Conservation (phyloP, 495 filamentous ascomycete species). For the Penicillium dipodomyicola region DNA sequence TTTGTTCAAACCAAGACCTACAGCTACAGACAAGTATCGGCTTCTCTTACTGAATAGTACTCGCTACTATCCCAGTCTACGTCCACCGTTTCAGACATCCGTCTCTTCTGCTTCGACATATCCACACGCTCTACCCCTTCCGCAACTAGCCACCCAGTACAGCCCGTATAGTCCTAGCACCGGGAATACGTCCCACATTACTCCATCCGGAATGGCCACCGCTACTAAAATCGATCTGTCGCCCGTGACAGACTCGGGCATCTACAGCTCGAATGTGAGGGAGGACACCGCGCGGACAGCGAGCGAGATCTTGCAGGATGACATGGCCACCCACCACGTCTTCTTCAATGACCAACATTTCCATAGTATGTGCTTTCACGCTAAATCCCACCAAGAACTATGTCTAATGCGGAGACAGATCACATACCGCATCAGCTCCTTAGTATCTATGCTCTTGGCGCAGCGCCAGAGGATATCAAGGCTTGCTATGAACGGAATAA, state of each 20-base stretch:
- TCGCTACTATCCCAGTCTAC: neutral
- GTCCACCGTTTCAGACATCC: neutral
- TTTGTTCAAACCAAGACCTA: neutral
- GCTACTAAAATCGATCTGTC: conserved; percentile 59
- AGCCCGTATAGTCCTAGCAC: neutral
- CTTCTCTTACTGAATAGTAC: neutral
- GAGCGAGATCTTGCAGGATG: conserved; percentile 67
- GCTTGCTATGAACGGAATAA: conserved; percentile 58
- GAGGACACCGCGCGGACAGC: conserved; percentile 57
- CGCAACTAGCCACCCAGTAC: conserved; percentile 1
- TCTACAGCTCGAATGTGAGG: conserved; percentile 53
- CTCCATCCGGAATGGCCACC: conserved; percentile 54
- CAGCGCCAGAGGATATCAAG: conserved; percentile 53
- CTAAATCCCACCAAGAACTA: neutral
- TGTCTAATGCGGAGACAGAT: conserved; percentile 28
- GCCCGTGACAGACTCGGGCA: conserved; percentile 52
- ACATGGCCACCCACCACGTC: conserved; percentile 72
- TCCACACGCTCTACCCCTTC: neutral
- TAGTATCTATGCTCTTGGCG: conserved; percentile 73
- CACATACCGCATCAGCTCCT: conserved; percentile 75
- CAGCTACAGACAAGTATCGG: neutral
- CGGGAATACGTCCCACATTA: neutral
- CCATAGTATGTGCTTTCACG: conserved; percentile 52
- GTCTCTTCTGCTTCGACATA: neutral
- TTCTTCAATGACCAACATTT: conserved; percentile 71